Evolutionary conservation across 2,329 filamentous ascomycete species (phyloP).

Genomic region (Drechslerella dactyloides): DNA sequence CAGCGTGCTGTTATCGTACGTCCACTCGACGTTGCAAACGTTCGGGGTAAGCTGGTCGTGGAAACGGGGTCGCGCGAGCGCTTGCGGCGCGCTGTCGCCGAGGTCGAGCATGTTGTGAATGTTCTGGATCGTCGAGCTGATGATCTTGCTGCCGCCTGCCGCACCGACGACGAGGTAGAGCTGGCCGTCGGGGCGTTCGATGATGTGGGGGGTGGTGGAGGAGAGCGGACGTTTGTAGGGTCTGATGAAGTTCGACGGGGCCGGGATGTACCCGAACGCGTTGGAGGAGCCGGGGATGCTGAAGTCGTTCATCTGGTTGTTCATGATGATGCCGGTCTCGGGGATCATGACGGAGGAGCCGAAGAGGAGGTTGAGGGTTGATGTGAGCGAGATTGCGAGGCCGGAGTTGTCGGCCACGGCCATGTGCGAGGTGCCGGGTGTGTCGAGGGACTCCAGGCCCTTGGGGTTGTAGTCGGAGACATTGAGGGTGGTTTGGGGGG

Average conservation of each 20-base stretch:
- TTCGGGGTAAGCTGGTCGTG: constrained; percentile 72
- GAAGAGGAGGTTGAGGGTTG: constrained; percentile 72
- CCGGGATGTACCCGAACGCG: constrained; percentile 70
- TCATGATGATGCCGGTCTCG: constrained; percentile 74
- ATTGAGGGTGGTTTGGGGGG: constrained; percentile 73
- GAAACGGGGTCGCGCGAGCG: constrained; percentile 66
- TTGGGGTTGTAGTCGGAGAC: constrained; percentile 75
- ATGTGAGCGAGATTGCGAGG: constrained; percentile 69
- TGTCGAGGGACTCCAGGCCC: constrained; percentile 70
- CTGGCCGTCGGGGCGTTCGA: constrained; percentile 65
- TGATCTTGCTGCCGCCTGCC: constrained; percentile 71
- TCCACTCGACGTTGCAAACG: constrained; percentile 66
- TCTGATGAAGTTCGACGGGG: constrained; percentile 69
- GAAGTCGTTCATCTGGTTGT: constrained; percentile 70
- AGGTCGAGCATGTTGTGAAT: constrained; percentile 69
- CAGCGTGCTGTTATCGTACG: constrained; percentile 68
- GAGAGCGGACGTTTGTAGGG: constrained; percentile 71
- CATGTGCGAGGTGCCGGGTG: constrained; percentile 64
- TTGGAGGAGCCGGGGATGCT: constrained; percentile 70
- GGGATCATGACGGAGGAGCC: constrained; percentile 70
- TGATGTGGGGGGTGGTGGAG: constrained; percentile 69
- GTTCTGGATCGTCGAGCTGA: constrained; percentile 71
- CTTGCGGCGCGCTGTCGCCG: constrained; percentile 62
- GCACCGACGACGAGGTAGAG: constrained; percentile 69
- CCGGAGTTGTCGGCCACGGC: constrained; percentile 67